phyloP scores from a whole-genome alignment of 495 filamentous ascomycete species.

The Penicillium manginii region DNA sequence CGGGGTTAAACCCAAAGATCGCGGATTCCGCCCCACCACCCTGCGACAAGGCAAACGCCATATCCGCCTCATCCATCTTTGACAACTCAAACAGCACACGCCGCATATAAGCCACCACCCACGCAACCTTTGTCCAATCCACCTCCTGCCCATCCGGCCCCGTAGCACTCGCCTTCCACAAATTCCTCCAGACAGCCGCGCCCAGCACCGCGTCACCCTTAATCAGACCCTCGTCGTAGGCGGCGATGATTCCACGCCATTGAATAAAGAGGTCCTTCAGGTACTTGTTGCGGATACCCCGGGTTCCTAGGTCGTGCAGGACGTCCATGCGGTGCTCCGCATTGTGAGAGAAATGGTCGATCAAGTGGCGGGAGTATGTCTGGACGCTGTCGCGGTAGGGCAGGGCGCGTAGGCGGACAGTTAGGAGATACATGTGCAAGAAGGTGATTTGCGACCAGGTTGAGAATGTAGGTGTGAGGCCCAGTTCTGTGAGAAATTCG shows the following conservation, averaged over 20 bases:
- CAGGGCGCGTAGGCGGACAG: slow-evolving; percentile 80
- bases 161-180: slow-evolving; percentile 69
- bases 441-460: slow-evolving; percentile 96
- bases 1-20: slow-evolving; percentile 41
- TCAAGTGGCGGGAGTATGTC: slow-evolving; percentile 73
- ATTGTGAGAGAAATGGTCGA: slow-evolving; percentile 93
- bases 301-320: slow-evolving; percentile 67
- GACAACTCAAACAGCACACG: slow-evolving; percentile 65
- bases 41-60: slow-evolving; percentile 41
- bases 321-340: slow-evolving; percentile 85
- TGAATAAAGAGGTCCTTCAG: slow-evolving; percentile 91
- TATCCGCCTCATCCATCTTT: slow-evolving; percentile 60
- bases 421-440: slow-evolving; percentile 91
- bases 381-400: slow-evolving; percentile 59
- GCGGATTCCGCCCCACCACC: slow-evolving; percentile 15
- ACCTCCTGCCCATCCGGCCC: slow-evolving; percentile 56
- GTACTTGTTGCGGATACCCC: slow-evolving; percentile 74
- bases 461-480: slow-evolving; percentile 80
- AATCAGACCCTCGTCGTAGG: slow-evolving; percentile 85
- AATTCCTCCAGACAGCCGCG: slow-evolving; percentile 88
- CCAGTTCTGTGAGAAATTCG: slow-evolving; percentile 45
- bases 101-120: slow-evolving; percentile 80
- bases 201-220: slow-evolving; percentile 86
- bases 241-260: slow-evolving; percentile 81
- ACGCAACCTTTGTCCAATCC: slow-evolving; percentile 70